These are phyloP conservation scores for Jaltomata sinuosa DNA, from an alignment of 257 asterid genomes.

Conservation along the genomic window DNA sequence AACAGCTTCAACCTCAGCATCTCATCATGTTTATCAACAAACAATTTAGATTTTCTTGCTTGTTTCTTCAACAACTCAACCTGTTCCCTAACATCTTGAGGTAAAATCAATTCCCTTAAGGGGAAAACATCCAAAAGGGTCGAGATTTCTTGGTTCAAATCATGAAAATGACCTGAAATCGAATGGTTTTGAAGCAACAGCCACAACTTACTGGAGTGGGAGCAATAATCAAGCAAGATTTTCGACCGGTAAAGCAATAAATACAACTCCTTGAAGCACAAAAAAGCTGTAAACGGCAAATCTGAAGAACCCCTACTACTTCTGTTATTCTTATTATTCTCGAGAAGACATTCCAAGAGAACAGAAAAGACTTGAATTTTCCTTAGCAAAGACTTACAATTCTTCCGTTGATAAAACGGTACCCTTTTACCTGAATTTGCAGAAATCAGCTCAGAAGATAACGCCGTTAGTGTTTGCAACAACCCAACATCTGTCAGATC, in stretches of 20 bases:
- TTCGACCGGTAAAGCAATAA: conserved; percentile 79
- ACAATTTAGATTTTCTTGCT: conserved; percentile 41
- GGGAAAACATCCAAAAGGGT: conserved; percentile 89
- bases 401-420: conserved; percentile 45
- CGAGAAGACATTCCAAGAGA: conserved; percentile 49
- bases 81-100: conserved; percentile 68
- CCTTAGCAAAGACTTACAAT: conserved; percentile 54
- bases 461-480: conserved; percentile 38
- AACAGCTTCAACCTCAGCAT: conserved; percentile 47
- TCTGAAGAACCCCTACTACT: conserved; percentile 12
- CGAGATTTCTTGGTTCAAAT: conserved; percentile 67
- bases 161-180: conserved; percentile 78
- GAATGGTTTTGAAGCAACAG: conserved; percentile 69
- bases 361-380: conserved; percentile 58
- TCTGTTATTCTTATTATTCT: background rate
- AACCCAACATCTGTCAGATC: conserved; percentile 54
- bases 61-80: conserved; percentile 58
- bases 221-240: conserved; percentile 65
- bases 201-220: conserved; percentile 75
- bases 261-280: conserved; percentile 93
- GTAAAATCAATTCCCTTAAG: conserved; percentile 27
- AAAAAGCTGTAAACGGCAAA: conserved; percentile 29
- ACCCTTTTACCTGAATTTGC: conserved; percentile 26
- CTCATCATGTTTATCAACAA: conserved; percentile 53
- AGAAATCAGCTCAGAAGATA: conserved; percentile 46